Evolutionary conservation across 176 grass and related monocot species (phyloP), one percentile per base, ranked within the genome.

Genomic region (Puccinellia tenuiflora): DNA sequence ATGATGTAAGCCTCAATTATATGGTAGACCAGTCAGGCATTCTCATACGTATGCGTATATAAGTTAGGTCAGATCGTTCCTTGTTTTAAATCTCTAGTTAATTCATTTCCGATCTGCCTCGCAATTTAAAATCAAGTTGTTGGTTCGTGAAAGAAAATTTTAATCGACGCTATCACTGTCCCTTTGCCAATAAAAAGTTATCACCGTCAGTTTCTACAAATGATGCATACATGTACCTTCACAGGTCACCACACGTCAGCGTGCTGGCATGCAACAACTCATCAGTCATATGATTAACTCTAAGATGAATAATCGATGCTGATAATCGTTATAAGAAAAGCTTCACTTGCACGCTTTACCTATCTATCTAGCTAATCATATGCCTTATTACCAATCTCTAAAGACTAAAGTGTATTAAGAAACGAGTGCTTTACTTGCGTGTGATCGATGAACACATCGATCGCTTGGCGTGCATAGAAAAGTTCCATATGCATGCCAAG

Each of bases 311-410:
- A 16, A 45, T 50, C 14, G 9, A 54, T 35, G 54, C 37, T 30
- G 48, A 75, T 80, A 66, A 83, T 80, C 45, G 45, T 68, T 10
- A 67, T 11, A 78, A 71, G 48, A 34, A 69, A 75, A 37, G 69
- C 87, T 89, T 85, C 76, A 61, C 77, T 76, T 89, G 69, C 68
- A 88, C 75, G 81, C 59, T 73, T 88, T 64, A 67, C 67, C 81
- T 84, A 88, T 57, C 86, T 84, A 88, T n/a, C 17, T 54, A 76
- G 31, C 50, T 64, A 53, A 86, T 73, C n/a, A 57, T 74, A 35
- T 64, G 28, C 3, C 69, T 67, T 21, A 28, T 73, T 66, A 16
- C 25, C 7, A 40, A 42, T 87, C n/a, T 50, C 53, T 50, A 39
- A 86, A 63, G 71, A 38, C 53, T 50, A 39, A 86, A 63, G 71